phyloP scores from a whole-genome alignment of 768 basidiomycete species.

The Pisolithus microcarpus region DNA sequence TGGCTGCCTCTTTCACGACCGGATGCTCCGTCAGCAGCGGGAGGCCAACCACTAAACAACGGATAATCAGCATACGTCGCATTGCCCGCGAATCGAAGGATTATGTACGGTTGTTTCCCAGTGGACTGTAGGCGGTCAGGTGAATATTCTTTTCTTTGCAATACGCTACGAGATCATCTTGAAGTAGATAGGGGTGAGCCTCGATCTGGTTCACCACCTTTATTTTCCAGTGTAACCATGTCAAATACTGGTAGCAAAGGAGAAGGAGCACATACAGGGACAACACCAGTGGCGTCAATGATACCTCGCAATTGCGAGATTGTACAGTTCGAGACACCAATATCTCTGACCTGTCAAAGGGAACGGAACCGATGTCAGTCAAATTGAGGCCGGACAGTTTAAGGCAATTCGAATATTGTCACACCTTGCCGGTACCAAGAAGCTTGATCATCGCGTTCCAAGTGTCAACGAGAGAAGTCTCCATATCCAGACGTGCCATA shows the following conservation, averaged over 20 bases:
- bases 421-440: conserved; percentile 59
- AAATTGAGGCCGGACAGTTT: background rate
- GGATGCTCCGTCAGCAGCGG: conserved; percentile 65
- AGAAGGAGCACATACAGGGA: conserved; percentile 43
- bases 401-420: background rate
- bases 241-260: background rate
- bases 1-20: conserved; percentile 54
- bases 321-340: conserved; percentile 84
- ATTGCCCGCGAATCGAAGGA: background rate
- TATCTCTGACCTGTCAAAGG: conserved; percentile 44
- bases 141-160: conserved; percentile 66
- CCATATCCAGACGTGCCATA: conserved; percentile 48
- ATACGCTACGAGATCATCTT: conserved; percentile 65
- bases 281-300: conserved; percentile 60
- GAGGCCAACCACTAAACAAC: conserved; percentile 44
- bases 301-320: conserved; percentile 59
- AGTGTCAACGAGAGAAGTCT: conserved; percentile 64
- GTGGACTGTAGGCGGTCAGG: conserved; percentile 64
- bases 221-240: background rate
- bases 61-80: background rate
- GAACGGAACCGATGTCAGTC: background rate
- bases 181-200: conserved; percentile 72
- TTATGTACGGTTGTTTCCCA: conserved; percentile 69
- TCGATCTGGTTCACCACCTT: conserved; percentile 75
- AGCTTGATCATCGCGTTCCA: conserved; percentile 77